Percentiles rank a stretch among this genome's conserved stretches.
Evolutionary conservation across 1,284 basidiomycete genomes (phyloP).

Genomic region (Chalciporus piperatoides): DNA sequence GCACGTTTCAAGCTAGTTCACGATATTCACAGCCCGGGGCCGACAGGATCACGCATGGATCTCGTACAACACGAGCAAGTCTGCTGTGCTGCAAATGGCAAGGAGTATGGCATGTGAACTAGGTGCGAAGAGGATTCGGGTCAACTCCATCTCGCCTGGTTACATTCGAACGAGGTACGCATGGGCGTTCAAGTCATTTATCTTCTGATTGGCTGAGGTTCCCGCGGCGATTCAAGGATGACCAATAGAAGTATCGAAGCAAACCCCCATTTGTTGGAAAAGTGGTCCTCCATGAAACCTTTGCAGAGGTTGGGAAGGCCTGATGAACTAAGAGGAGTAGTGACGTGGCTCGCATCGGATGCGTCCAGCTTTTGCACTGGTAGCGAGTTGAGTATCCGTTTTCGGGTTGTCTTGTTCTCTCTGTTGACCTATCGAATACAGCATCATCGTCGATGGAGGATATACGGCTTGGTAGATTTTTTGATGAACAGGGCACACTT

Average conservation of each 20-base stretch:
- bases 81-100: constrained; percentile 41
- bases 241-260: constrained; percentile 66
- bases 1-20: not conserved
- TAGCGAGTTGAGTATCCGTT: constrained; percentile 28
- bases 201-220: not conserved
- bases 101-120: constrained; percentile 44
- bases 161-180: constrained; percentile 4
- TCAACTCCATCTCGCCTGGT: constrained; percentile 23
- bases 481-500: not conserved
- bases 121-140: constrained; percentile 37
- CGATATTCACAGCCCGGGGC: not conserved
- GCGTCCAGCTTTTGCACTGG: constrained; percentile 33
- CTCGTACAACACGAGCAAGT: constrained; percentile 35
- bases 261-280: constrained; percentile 58
- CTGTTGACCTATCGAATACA: not conserved
- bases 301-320: constrained; percentile 48
- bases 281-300: constrained; percentile 68
- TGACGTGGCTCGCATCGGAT: constrained; percentile 40
- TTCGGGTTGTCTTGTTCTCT: not conserved
- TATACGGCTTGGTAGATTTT: not conserved
- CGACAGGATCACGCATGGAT: constrained; percentile 36
- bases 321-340: constrained; percentile 41
- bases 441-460: not conserved
- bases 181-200: not conserved
- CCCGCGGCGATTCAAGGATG: constrained; percentile 39